Evolutionary conservation across 352 stramenopile genomes (phyloP).

Genomic region (Pythium utonaiense): DNA sequence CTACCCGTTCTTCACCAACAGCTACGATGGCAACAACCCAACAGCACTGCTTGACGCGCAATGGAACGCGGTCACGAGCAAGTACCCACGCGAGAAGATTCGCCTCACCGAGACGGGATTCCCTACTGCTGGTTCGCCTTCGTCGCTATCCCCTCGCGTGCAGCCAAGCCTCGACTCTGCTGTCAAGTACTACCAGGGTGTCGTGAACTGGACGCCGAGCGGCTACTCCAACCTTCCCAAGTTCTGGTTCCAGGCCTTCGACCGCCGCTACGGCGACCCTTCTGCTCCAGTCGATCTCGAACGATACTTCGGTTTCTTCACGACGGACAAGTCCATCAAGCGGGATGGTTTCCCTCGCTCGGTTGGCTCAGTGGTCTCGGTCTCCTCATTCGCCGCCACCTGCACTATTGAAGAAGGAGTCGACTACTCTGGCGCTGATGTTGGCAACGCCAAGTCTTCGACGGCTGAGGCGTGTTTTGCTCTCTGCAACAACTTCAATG

Average conservation of each 20-base stretch:
- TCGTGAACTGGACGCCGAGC: conserved; percentile 54
- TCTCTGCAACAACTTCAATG: neutral
- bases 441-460: neutral
- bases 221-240: conserved; percentile 37
- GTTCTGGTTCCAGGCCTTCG: conserved; percentile 88
- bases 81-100: conserved; percentile 51
- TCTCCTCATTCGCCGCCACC: too few relatives aligned
- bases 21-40: conserved; percentile 43
- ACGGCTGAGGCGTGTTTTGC: neutral
- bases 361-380: too few relatives aligned
- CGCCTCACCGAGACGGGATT: conserved; percentile 66
- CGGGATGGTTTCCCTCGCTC: conserved; percentile 39
- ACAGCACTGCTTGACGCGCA: conserved; percentile 47
- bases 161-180: conserved; percentile 49
- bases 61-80: conserved; percentile 50
- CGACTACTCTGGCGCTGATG: conserved; percentile 10
- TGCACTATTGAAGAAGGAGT: too few relatives aligned
- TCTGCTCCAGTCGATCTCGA: conserved; percentile 52
- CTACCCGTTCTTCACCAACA: conserved; percentile 70
- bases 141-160: conserved; percentile 35
- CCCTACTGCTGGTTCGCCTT: conserved; percentile 39
- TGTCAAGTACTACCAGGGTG: conserved; percentile 53
- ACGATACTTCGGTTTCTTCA: conserved; percentile 77
- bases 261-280: conserved; percentile 46
- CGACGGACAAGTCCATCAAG: conserved; percentile 36